Evolutionary conservation across 1,284 basidiomycete genomes (phyloP).

Genomic region (Ceratobasidium sp.): DNA sequence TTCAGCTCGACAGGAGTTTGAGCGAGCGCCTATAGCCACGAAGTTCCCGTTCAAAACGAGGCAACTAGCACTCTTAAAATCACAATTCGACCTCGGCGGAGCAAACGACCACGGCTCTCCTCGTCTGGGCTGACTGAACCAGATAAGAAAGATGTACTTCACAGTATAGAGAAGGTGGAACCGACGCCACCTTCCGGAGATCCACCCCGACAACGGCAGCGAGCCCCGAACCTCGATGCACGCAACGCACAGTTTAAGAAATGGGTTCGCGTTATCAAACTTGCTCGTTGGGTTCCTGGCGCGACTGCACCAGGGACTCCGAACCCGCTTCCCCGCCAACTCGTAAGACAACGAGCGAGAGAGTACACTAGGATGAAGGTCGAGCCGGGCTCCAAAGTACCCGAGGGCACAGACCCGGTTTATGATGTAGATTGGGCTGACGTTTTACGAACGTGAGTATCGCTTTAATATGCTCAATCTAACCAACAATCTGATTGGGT

Average conservation of each 20-base stretch:
- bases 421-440: conserved; percentile 34
- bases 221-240: conserved; percentile 15
- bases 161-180: not conserved
- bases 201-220: not conserved
- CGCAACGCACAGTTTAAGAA: conserved; percentile 30
- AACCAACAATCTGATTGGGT: not conserved
- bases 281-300: conserved; percentile 21
- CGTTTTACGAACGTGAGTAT: conserved; percentile 18
- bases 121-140: not conserved
- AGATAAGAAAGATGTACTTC: not conserved
- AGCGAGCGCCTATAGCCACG: conserved; percentile 36
- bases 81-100: conserved; percentile 16
- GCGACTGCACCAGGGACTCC: conserved; percentile 19
- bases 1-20: conserved; percentile 18
- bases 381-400: conserved; percentile 20
- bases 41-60: conserved; percentile 1
- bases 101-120: conserved; percentile 11
- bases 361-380: conserved; percentile 14
- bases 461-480: not conserved
- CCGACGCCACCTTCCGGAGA: not conserved
- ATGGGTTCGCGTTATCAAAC: conserved; percentile 20
- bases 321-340: conserved; percentile 34
- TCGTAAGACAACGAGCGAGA: conserved; percentile 28
- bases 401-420: not conserved
- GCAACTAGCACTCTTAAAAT: conserved; percentile 8